These are phyloP conservation scores for Bisporella sp. DNA, from an alignment of 2,329 filamentous ascomycete genomes.

Conservation along the genomic window DNA sequence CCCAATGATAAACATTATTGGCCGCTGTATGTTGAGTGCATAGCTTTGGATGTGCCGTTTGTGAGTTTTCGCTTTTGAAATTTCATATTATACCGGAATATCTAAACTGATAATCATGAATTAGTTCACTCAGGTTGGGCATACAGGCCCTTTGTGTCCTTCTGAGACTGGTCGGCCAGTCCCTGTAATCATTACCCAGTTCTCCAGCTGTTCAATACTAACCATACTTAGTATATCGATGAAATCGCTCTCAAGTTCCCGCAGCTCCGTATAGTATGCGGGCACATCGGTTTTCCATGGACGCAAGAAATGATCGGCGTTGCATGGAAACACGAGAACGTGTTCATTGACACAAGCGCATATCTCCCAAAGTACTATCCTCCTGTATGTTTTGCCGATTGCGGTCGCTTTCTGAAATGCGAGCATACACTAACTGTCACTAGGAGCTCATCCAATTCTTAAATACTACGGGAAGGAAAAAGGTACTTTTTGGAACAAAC, in stretches of 20 bases:
- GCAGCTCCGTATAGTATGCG: slow-evolving; percentile 17
- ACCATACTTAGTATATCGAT: slow-evolving; percentile 16
- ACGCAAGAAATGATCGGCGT: slow-evolving; percentile 17
- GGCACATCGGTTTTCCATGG: slow-evolving; percentile 22
- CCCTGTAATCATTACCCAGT: slow-evolving; percentile 4
- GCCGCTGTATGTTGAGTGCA: slow-evolving; percentile 23
- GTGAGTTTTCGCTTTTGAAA: slow-evolving; percentile 5
- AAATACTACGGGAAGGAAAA: slow-evolving; percentile 19
- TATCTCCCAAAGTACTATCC: slow-evolving; percentile 21
- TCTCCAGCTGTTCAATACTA: background rate
- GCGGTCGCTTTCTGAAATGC: background rate
- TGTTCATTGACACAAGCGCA: slow-evolving; percentile 21
- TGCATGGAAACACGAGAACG: slow-evolving; percentile 23
- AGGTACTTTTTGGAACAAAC: slow-evolving; percentile 24
- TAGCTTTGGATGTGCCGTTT: slow-evolving; percentile 24
- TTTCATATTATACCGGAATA: background rate
- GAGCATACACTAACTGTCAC: background rate
- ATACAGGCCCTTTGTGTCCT: slow-evolving; percentile 21
- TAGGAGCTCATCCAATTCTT: slow-evolving; percentile 11
- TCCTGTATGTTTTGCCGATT: slow-evolving; percentile 7
- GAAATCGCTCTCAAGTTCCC: slow-evolving; percentile 20
- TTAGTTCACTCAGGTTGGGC: slow-evolving; percentile 17
- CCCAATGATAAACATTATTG: slow-evolving; percentile 23
- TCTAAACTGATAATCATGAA: background rate
- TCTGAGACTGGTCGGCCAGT: slow-evolving; percentile 23